phyloP scores from a whole-genome alignment of 75 land plant species.

The Picea glauca region DNA sequence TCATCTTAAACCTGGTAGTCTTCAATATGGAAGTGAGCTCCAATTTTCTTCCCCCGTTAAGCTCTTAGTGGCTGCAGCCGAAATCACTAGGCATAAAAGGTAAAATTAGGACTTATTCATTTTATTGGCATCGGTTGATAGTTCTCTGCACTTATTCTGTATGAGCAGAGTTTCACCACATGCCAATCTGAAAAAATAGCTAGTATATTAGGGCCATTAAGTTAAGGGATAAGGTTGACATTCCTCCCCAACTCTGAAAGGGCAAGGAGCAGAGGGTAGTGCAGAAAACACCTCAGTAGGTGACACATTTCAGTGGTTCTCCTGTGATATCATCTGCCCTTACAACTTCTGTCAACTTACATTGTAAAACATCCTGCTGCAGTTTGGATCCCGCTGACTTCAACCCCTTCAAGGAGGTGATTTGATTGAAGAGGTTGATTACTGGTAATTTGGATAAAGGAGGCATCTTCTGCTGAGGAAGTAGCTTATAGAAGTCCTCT shows the following conservation, averaged over 20 bases:
- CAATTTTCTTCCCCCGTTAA: too few relatives aligned
- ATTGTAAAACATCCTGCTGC: constrained; percentile 35
- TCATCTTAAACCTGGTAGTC: too few relatives aligned
- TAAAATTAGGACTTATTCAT: too few relatives aligned
- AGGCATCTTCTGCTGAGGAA: constrained; percentile 41
- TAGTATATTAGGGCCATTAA: neutral
- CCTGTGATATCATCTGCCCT: constrained; percentile 34
- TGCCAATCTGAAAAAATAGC: constrained; percentile 1
- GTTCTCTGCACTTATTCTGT: neutral
- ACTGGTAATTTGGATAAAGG: constrained; percentile 35
- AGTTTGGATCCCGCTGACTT: constrained; percentile 44
- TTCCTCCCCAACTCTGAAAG: neutral
- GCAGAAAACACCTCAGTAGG: constrained; percentile 10
- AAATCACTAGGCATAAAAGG: too few relatives aligned
- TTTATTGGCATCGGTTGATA: neutral
- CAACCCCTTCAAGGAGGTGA: constrained; percentile 29
- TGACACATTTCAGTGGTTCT: constrained; percentile 24
- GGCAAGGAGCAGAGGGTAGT: neutral
- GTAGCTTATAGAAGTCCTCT: constrained; percentile 30
- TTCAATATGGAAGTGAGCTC: too few relatives aligned
- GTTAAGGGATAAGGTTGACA: neutral
- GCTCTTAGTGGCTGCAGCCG: too few relatives aligned
- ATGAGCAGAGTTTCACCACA: neutral
- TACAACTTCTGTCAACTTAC: constrained; percentile 24
- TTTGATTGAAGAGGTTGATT: constrained; percentile 48